A percentile compares a stretch with the other conserved stretches of the same genome.
These are phyloP conservation scores for Rhodomyrtus tomentosa DNA, from an alignment of 345 rosid genomes.

Conservation along the genomic window DNA sequence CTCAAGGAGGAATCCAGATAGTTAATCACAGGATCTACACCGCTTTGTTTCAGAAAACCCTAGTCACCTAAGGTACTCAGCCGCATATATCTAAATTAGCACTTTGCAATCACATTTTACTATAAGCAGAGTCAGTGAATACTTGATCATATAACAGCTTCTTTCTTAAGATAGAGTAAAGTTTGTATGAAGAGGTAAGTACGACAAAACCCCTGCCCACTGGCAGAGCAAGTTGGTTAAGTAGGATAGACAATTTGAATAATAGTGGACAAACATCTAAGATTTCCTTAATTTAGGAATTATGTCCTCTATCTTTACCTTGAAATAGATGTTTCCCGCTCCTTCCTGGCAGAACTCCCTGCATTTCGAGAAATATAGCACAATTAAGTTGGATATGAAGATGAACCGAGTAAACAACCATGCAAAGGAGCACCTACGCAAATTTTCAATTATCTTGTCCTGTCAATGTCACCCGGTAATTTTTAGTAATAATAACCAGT, in stretches of 20 bases:
- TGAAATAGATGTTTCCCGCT: constrained; percentile 20
- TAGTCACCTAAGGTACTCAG: neutral
- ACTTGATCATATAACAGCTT: neutral
- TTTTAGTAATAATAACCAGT: neutral
- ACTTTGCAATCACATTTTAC: neutral
- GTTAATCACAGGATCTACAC: neutral
- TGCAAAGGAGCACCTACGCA: neutral
- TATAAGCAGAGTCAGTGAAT: neutral
- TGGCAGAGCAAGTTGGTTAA: neutral
- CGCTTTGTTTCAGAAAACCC: neutral
- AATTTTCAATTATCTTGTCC: neutral
- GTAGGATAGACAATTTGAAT: neutral
- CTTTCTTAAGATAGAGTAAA: neutral
- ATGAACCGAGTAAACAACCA: neutral
- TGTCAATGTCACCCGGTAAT: neutral
- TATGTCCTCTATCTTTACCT: constrained; percentile 29
- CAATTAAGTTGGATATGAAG: neutral
- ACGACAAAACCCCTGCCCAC: neutral
- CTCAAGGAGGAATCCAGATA: neutral
- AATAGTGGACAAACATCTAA: neutral
- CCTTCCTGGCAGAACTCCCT: constrained; percentile 41
- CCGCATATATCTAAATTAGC: neutral
- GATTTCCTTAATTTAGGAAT: neutral
- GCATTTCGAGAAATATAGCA: constrained; percentile 7
- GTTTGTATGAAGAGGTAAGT: neutral